phyloP scores from a whole-genome alignment of 768 basidiomycete genomes.

The Cystofilobasidium bisporidii region DNA sequence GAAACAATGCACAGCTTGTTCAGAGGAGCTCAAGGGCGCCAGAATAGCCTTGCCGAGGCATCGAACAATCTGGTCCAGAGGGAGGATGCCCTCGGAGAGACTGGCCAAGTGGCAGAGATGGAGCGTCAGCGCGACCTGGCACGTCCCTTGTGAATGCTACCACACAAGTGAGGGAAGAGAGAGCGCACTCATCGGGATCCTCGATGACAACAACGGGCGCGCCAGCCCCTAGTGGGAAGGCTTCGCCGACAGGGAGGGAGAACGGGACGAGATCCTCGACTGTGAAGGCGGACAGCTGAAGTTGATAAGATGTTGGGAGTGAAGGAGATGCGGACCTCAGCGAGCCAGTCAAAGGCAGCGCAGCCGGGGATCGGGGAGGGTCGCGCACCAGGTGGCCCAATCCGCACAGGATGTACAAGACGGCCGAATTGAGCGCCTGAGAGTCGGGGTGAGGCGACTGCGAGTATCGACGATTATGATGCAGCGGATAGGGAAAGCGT shows the following conservation, averaged over 20 bases:
- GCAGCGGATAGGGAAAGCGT: not conserved
- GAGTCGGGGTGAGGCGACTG: not conserved
- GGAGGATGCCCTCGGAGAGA: not conserved
- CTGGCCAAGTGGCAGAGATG: not conserved
- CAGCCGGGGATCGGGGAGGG: too few relatives aligned
- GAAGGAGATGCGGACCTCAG: not conserved
- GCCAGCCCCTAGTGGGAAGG: not conserved
- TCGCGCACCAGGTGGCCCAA: not conserved
- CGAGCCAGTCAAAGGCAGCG: too few relatives aligned
- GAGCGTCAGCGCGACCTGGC: too few relatives aligned
- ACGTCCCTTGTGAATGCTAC: too few relatives aligned
- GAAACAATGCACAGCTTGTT: not conserved
- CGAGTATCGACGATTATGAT: too few relatives aligned
- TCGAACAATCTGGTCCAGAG: not conserved
- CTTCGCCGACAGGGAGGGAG: not conserved
- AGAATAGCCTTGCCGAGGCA: not conserved
- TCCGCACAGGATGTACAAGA: conserved; percentile 7
- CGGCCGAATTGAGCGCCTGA: not conserved
- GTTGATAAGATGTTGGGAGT: not conserved
- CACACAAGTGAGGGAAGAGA: not conserved
- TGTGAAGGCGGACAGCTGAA: not conserved
- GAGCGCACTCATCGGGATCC: not conserved
- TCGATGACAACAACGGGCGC: not conserved
- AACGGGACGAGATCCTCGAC: not conserved
- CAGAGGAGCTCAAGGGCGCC: not conserved